Evolutionary conservation across 108 stramenopile genomes (phyloP), one percentile per base, ranked within the genome.

Genomic region (Skeletonema menzelii): DNA sequence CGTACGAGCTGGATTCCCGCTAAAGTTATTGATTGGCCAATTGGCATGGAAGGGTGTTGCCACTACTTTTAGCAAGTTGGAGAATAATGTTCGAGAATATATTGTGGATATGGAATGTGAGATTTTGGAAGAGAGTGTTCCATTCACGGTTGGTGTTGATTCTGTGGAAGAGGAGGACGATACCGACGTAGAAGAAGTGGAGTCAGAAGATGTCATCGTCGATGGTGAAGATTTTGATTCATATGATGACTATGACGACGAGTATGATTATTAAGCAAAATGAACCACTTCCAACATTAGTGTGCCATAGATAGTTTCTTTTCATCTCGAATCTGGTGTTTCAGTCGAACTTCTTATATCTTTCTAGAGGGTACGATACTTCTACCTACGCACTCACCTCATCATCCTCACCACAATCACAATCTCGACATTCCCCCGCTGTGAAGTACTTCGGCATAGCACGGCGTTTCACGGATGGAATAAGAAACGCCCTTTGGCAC

Each of bases 1-100:
- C 44, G 84, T 80, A 6, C 85, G 90, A 63, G 91, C 92, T 3
- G 90, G 90, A 0, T 85, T 95, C 49, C 95, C 95, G 13, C 70
- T 95, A 59, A 95, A 95, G 70, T 79, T 95, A 14, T 59, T 95
- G 32, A 31, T 93, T 56, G 88, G 83, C 27, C 95, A 95, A 77
- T 72, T 88, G 77, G 82, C 60, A 8, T 87, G 82, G 86, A 91
- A 90, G 74, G 70, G 67, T 26, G 28, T 87, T 26, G 82, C 80
- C 5, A 49, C 32, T 13, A 10, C 58, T 15, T 92, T 91, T 71
- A 53, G 46, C 17, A 77, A 76, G 26, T 38, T 95, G 60, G 85
- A 86, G 49, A 58, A 49, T 15, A 27, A 47, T 15, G 82, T 91
- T 5, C 79, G 88, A 40, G 88, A 92, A 37, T 75, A 84, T 32